These are phyloP conservation scores for Fusarium albosuccineum DNA, from an alignment of 2,329 filamentous ascomycete species.

Conservation along the genomic window DNA sequence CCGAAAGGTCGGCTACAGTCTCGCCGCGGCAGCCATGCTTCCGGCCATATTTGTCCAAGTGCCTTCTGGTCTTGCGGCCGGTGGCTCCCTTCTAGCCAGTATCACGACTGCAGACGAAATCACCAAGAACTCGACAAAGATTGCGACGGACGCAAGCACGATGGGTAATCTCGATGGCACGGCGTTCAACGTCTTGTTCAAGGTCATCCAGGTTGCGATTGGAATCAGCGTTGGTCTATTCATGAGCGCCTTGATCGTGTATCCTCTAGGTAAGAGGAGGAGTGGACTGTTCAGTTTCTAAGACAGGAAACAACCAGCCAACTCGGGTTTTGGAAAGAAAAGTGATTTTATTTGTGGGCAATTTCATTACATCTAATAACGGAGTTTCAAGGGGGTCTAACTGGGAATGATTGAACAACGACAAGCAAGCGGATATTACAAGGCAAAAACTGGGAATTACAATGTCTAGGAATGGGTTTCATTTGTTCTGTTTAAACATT, in stretches of 20 bases:
- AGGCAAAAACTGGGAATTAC: slow-evolving; percentile 7
- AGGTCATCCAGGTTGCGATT: slow-evolving; percentile 72
- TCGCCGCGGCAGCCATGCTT: slow-evolving; percentile 87
- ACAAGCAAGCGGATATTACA: slow-evolving; percentile 3
- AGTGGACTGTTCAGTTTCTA: slow-evolving; percentile 70
- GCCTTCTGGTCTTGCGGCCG: slow-evolving; percentile 71
- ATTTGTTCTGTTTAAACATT: slow-evolving; percentile 10
- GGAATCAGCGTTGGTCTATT: slow-evolving; percentile 73
- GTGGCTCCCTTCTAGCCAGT: slow-evolving; percentile 70
- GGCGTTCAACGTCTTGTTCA: slow-evolving; percentile 67
- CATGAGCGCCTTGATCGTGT: slow-evolving; percentile 67
- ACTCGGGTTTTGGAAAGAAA: not conserved
- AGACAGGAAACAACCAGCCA: not conserved
- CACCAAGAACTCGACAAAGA: slow-evolving; percentile 57
- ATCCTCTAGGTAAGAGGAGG: slow-evolving; percentile 69
- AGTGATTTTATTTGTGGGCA: not conserved
- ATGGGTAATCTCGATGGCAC: slow-evolving; percentile 56
- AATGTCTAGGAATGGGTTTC: not conserved
- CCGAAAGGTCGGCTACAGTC: slow-evolving; percentile 74
- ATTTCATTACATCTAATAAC: not conserved
- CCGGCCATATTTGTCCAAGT: slow-evolving; percentile 86
- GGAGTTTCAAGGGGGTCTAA: not conserved
- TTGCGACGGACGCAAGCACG: slow-evolving; percentile 40
- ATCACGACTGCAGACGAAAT: slow-evolving; percentile 69
- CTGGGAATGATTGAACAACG: not conserved